Evolutionary conservation across 495 filamentous ascomycete genomes (phyloP).

Genomic region (Penicillium subrubescens): DNA sequence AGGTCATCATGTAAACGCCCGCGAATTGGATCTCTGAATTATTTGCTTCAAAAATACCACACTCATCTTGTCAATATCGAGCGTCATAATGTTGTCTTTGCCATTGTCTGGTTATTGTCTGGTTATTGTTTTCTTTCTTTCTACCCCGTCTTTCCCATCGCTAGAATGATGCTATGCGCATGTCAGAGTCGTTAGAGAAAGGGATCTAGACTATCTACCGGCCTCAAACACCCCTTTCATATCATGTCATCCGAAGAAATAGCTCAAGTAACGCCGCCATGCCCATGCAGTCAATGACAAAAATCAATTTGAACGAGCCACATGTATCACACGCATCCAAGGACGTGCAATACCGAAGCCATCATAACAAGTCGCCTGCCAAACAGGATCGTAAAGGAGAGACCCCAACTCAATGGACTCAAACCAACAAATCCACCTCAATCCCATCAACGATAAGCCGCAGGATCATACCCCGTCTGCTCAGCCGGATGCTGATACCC

Average conservation of each 20-base stretch:
- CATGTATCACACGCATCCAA: background rate
- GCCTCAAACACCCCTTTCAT: constrained; percentile 1
- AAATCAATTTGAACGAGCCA: background rate
- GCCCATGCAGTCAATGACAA: constrained; percentile 4
- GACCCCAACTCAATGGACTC: background rate
- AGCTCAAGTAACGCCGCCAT: constrained; percentile 11
- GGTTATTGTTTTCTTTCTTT: constrained; percentile 4
- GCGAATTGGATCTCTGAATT: constrained; percentile 18
- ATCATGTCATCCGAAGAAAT: constrained; percentile 5
- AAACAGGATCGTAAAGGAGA: constrained; percentile 5
- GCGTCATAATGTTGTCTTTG: constrained; percentile 24
- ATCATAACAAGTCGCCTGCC: constrained; percentile 49
- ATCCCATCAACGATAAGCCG: constrained; percentile 33
- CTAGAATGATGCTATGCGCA: constrained; percentile 13
- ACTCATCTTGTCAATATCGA: constrained; percentile 29
- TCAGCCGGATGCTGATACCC: constrained; percentile 26
- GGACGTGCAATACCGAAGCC: background rate
- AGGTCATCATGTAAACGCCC: constrained; percentile 85
- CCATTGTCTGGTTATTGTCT: constrained; percentile 23
- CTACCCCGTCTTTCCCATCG: background rate
- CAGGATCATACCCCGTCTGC: constrained; percentile 41
- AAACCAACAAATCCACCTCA: background rate
- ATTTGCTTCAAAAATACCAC: constrained; percentile 24
- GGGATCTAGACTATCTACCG: constrained; percentile 21
- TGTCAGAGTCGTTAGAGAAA: constrained; percentile 11